phyloP scores from a whole-genome alignment of 2,329 filamentous ascomycete species.

The Rutstroemia sp. region DNA sequence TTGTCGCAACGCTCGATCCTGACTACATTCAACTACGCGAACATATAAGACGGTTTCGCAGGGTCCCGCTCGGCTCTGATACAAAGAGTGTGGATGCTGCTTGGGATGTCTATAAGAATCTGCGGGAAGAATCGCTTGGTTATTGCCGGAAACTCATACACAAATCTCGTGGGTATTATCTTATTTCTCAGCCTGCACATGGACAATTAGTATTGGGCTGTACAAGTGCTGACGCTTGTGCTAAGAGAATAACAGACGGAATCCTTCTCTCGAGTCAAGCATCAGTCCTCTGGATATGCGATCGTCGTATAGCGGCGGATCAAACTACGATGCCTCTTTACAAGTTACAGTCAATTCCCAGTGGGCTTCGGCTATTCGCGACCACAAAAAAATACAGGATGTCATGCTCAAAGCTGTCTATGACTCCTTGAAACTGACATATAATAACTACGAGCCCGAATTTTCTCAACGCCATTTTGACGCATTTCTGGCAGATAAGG shows the following conservation, averaged over 20 bases:
- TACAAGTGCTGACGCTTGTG: not conserved
- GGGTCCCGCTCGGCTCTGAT: constrained; percentile 16
- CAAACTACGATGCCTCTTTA: constrained; percentile 24
- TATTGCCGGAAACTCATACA: constrained; percentile 36
- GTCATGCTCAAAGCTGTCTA: constrained; percentile 35
- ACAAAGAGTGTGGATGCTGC: constrained; percentile 35
- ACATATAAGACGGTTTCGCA: constrained; percentile 21
- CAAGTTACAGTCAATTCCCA: constrained; percentile 20
- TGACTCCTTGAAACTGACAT: constrained; percentile 37
- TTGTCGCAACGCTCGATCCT: constrained; percentile 20
- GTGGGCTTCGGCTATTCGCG: constrained; percentile 35
- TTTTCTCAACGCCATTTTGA: constrained; percentile 38
- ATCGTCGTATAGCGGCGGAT: constrained; percentile 17
- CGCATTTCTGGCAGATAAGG: constrained; percentile 36
- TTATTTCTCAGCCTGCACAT: not conserved
- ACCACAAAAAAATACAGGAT: constrained; percentile 39
- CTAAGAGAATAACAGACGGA: constrained; percentile 16
- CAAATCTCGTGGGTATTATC: constrained; percentile 32
- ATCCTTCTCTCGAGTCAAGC: constrained; percentile 18
- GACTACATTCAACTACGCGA: constrained; percentile 27
- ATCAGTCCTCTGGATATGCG: constrained; percentile 19
- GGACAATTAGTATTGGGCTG: not conserved
- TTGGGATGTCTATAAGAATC: constrained; percentile 38
- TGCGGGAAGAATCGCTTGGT: constrained; percentile 34
- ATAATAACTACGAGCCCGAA: constrained; percentile 38